Percentiles rank a stretch among this genome's conserved stretches.
phyloP scores from a whole-genome alignment of 768 basidiomycete genomes.

The Panaeolus cyanescens region DNA sequence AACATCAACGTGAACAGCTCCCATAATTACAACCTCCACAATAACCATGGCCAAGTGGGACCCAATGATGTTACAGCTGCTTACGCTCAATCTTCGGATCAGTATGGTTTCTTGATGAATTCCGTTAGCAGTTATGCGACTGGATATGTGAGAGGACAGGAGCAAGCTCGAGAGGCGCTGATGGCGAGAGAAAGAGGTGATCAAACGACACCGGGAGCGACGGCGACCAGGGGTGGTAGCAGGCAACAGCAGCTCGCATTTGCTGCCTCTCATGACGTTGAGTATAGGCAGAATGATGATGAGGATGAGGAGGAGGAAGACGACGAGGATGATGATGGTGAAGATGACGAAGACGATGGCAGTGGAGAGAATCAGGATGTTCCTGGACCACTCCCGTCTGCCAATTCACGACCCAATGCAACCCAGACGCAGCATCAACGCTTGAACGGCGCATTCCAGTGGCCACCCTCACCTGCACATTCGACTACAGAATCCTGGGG shows the following conservation, averaged over 20 bases:
- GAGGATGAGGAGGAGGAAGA: constrained; percentile 34
- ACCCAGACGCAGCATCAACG: background rate
- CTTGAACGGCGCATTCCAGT: too few species aligned
- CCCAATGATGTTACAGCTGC: too few species aligned
- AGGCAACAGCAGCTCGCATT: background rate
- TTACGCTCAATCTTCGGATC: background rate
- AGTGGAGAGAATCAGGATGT: background rate
- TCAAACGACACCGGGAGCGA: too few species aligned
- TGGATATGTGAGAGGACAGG: background rate
- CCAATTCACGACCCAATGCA: too few species aligned
- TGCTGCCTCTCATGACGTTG: constrained; percentile 26
- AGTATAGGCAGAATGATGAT: constrained; percentile 37
- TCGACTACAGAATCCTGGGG: background rate
- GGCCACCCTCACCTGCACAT: background rate
- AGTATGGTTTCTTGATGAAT: background rate
- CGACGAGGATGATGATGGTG: constrained; percentile 6
- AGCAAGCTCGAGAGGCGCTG: background rate
- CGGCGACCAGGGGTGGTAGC: background rate
- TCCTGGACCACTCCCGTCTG: background rate
- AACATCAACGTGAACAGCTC: too few species aligned
- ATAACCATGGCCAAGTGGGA: too few species aligned
- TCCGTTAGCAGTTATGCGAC: background rate
- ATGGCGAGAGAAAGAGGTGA: background rate
- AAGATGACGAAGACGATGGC: background rate
- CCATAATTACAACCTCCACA: background rate